Evolutionary conservation across 139 green algal species (phyloP).

Genomic region (Coelastrella sp.): DNA sequence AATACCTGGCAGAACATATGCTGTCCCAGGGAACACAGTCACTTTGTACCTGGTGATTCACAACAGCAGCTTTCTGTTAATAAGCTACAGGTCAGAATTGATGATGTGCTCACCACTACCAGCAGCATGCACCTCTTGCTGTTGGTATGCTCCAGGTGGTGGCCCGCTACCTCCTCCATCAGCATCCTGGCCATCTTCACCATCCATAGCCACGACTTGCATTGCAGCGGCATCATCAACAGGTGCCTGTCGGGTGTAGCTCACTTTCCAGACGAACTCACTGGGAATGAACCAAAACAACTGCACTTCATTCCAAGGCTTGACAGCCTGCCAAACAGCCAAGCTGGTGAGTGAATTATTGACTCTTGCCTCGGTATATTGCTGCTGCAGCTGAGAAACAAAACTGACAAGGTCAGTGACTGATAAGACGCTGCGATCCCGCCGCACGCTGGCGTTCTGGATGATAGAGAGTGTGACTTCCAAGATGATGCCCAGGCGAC

Average conservation of each 20-base stretch:
- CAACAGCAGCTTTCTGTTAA: too few species aligned
- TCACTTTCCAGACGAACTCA: constrained; percentile 17
- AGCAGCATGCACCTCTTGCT: background rate
- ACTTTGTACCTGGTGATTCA: too few species aligned
- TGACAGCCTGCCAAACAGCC: constrained; percentile 26
- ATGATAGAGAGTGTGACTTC: constrained; percentile 72
- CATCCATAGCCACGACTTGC: too few species aligned
- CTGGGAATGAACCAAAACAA: constrained; percentile 45
- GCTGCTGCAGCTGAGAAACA: background rate
- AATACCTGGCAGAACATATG: too few species aligned
- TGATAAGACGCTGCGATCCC: constrained; percentile 16
- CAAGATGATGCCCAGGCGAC: constrained; percentile 81
- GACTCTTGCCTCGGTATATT: background rate
- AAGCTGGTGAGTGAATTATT: background rate
- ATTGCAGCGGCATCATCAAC: background rate
- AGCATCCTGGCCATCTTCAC: too few species aligned
- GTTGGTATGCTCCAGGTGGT: constrained; percentile 24
- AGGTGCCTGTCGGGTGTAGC: background rate
- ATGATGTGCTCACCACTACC: background rate
- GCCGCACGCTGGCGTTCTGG: constrained; percentile 52
- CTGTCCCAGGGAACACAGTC: too few species aligned
- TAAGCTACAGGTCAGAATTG: too few species aligned
- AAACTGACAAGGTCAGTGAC: background rate
- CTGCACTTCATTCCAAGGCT: constrained; percentile 39
- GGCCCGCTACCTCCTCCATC: too few species aligned